Conservation (phyloP, 129 eudicot genomes). For the Tagetes erecta region DNA sequence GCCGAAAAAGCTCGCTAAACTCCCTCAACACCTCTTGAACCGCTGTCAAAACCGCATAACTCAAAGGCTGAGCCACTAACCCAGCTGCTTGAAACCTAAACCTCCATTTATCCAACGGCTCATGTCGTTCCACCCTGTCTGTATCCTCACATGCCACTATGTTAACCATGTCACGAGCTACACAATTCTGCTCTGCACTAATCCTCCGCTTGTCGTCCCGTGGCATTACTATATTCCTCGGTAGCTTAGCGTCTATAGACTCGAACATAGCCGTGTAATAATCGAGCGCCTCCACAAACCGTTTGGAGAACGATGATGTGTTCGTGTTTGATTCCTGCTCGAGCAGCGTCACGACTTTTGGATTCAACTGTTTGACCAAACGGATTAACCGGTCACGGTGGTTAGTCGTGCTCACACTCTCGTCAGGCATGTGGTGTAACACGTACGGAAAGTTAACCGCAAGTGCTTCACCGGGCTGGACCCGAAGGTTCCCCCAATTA, state of each 20-base stretch:
- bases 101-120: constrained; percentile 61
- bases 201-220: constrained; percentile 53
- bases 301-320: constrained; percentile 45
- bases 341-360: constrained; percentile 52
- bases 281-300: constrained; percentile 55
- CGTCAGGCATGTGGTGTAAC: constrained; percentile 76
- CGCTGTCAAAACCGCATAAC: constrained; percentile 35
- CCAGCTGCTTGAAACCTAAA: constrained; percentile 56
- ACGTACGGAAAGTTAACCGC: constrained; percentile 58
- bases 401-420: constrained; percentile 52
- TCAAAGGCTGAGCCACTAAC: constrained; percentile 38
- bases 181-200: constrained; percentile 58
- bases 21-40: constrained; percentile 39
- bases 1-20: constrained; percentile 35
- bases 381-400: constrained; percentile 57
- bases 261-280: constrained; percentile 64
- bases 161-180: constrained; percentile 60
- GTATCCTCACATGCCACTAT: constrained; percentile 55
- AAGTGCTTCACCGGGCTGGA: constrained; percentile 48
- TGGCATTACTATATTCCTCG: constrained; percentile 31
- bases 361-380: constrained; percentile 43
- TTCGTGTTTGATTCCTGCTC: constrained; percentile 70
- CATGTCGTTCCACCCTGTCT: constrained; percentile 64
- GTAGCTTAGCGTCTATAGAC: constrained; percentile 48
- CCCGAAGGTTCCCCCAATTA: constrained; percentile 37